A percentile compares a stretch with the other conserved stretches of the same genome.
These are phyloP conservation scores for Barnettozyma pratensis DNA, from an alignment of 805 yeast species.

Conservation along the genomic window DNA sequence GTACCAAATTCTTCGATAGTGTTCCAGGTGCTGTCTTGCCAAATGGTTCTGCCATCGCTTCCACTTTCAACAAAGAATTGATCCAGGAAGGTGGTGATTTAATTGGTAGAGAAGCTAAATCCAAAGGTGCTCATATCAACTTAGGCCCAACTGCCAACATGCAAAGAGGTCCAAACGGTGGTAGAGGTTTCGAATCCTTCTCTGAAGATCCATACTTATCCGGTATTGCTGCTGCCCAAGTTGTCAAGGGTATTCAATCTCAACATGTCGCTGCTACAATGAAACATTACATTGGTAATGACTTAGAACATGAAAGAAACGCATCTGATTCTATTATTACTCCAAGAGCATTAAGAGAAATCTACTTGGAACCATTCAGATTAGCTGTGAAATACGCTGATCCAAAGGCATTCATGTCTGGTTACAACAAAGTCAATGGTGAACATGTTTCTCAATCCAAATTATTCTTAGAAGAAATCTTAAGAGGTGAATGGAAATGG, in stretches of 20 bases:
- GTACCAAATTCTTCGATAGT: conserved; percentile 47
- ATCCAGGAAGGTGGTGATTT: conserved; percentile 44
- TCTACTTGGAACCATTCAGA: conserved; percentile 60
- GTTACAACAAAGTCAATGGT: conserved; percentile 62
- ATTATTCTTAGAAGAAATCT: conserved; percentile 37
- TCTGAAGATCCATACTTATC: conserved; percentile 54
- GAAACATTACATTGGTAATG: conserved; percentile 62
- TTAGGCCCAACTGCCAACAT: conserved; percentile 50
- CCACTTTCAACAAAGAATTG: conserved; percentile 50
- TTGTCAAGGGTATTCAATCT: conserved; percentile 51
- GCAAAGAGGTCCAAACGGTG: conserved; percentile 54
- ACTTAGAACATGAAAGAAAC: conserved; percentile 51
- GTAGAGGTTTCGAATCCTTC: conserved; percentile 58
- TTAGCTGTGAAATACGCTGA: conserved; percentile 46
- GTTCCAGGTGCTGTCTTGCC: conserved; percentile 56
- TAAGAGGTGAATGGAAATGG: conserved; percentile 54
- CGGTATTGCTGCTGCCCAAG: conserved; percentile 41
- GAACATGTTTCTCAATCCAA: conserved; percentile 47
- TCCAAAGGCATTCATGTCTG: conserved; percentile 56
- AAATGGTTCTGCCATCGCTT: conserved; percentile 51
- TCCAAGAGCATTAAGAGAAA: conserved; percentile 60
- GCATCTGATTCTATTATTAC: conserved; percentile 45
- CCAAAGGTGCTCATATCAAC: conserved; percentile 47
- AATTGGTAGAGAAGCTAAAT: conserved; percentile 50
- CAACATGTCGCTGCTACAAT: conserved; percentile 48